Evolutionary conservation across 208 protist genomes (phyloP), one percentile per base, ranked within the genome.

Genomic region (Wallacemonas rigidus): DNA sequence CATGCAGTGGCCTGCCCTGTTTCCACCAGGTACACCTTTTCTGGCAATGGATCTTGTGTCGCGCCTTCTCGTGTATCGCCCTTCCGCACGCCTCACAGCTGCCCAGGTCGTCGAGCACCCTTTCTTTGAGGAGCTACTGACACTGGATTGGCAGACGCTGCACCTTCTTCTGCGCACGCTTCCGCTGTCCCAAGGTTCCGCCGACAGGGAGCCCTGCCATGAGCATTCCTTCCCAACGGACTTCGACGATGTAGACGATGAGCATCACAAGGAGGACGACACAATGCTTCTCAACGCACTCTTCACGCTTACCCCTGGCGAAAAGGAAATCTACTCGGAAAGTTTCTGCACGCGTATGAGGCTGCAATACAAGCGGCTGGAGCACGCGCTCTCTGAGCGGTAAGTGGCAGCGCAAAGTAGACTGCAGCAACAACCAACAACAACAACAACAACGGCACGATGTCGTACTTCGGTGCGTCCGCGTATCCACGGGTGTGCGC

Each of bases 41-140:
- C 89, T 98, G 45, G 99, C 98, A 8, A 77, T 99, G 14, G 95
- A 99, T 58, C 95, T 99, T 9, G 82, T 99, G 3, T 90, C 98
- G 35, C 80, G 87, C 71, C 79, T 99, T 47, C 88, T 99, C 14
- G 81, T 91, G 35, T 99, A 99, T 82, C 92, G 97, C 47, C 98
- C 98, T 53, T 77, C 91, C 47, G 87, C 99, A 73, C 91, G 99
- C n/a, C 83, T 99, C 4, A 98, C 98, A 4, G 97, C 98, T 4
- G 81, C 83, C 47, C 98, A 99, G 83, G 98, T 99, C 2, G 96
- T 99, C 77, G 82, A 95, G 40, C 99, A 99, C 81, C 82, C 95
- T 26, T 99, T 99, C 77, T 99, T 99, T 71, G 93, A 97, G 60
- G 86, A 94, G 8, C 74, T 99, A 2, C 92, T 96, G 53, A 45